These are phyloP conservation scores for Begonia loranthoides DNA, from an alignment of 306 rosid genomes.

Conservation along the genomic window DNA sequence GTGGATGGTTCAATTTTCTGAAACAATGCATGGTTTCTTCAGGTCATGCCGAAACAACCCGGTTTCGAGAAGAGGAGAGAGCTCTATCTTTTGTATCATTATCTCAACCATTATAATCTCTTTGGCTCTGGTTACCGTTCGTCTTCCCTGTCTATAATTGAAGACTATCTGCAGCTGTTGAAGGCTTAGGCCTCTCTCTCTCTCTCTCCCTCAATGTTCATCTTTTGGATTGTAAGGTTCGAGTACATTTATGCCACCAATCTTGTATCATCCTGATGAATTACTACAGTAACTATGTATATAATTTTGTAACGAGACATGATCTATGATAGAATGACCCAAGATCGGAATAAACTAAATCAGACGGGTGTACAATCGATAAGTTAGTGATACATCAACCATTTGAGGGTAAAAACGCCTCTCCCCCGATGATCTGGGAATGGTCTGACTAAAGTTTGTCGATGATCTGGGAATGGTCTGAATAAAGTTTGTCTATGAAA, in stretches of 20 bases:
- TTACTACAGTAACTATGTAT: too few relatives aligned
- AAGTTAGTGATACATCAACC: too few relatives aligned
- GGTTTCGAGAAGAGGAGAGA: constrained; percentile 84
- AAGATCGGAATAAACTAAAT: too few relatives aligned
- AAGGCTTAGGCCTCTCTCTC: constrained; percentile 27
- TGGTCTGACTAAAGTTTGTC: too few relatives aligned
- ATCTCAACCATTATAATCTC: constrained; percentile 88
- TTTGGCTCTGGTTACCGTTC: constrained; percentile 87
- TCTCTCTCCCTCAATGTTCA: not conserved
- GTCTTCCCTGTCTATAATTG: constrained; percentile 78
- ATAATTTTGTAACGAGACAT: too few relatives aligned
- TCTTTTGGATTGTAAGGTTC: not conserved
- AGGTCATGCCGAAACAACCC: constrained; percentile 87
- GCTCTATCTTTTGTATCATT: constrained; percentile 78
- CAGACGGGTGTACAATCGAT: too few relatives aligned
- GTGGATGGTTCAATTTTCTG: not conserved
- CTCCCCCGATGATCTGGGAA: too few relatives aligned
- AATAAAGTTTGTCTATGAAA: constrained; percentile 26
- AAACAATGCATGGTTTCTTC: constrained; percentile 8
- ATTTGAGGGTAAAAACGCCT: too few relatives aligned
- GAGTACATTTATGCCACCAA: too few relatives aligned
- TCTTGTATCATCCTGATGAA: too few relatives aligned
- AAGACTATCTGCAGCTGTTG: constrained; percentile 52
- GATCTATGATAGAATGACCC: too few relatives aligned
- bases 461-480: too few relatives aligned